These are phyloP conservation scores for Blastomyces silverae DNA, from an alignment of 2,329 filamentous ascomycete genomes.

Conservation along the genomic window DNA sequence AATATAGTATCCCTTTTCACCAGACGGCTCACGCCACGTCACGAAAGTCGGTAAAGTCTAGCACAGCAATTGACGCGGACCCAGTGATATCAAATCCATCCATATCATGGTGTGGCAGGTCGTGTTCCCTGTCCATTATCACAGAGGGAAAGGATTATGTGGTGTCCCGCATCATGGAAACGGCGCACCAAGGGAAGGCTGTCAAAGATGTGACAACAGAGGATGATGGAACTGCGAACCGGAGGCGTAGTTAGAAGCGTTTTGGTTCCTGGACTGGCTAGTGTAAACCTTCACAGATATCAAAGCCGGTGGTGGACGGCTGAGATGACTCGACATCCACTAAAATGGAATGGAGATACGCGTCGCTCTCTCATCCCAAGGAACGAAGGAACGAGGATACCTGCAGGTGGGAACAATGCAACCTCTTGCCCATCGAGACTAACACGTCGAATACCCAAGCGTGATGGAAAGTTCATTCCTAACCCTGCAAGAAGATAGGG, in stretches of 20 bases:
- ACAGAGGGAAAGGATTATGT: not conserved
- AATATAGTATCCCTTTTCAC: slow-evolving; percentile 10
- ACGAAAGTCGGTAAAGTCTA: slow-evolving; percentile 16
- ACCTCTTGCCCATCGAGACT: not conserved
- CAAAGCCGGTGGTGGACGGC: not conserved
- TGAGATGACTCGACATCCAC: not conserved
- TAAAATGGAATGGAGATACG: not conserved
- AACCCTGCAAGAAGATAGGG: slow-evolving; percentile 1
- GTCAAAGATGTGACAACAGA: not conserved
- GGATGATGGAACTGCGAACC: not conserved
- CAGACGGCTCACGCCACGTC: slow-evolving; percentile 23
- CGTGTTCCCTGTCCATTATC: not conserved
- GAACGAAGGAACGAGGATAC: not conserved
- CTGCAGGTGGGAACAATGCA: slow-evolving; percentile 3
- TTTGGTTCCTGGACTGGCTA: not conserved
- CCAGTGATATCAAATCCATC: slow-evolving; percentile 17
- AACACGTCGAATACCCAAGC: not conserved
- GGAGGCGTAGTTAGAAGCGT: not conserved
- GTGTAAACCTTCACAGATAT: not conserved
- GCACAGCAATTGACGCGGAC: slow-evolving; percentile 12
- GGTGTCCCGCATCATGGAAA: slow-evolving; percentile 2
- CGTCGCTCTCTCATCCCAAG: not conserved
- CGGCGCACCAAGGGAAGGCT: not conserved
- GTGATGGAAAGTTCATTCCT: not conserved
- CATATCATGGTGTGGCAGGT: slow-evolving; percentile 16